Percentiles rank a stretch among this genome's conserved stretches.
These are phyloP conservation scores for Raffaelea ambrosiae DNA, from an alignment of 2,329 filamentous ascomycete genomes.

Conservation along the genomic window DNA sequence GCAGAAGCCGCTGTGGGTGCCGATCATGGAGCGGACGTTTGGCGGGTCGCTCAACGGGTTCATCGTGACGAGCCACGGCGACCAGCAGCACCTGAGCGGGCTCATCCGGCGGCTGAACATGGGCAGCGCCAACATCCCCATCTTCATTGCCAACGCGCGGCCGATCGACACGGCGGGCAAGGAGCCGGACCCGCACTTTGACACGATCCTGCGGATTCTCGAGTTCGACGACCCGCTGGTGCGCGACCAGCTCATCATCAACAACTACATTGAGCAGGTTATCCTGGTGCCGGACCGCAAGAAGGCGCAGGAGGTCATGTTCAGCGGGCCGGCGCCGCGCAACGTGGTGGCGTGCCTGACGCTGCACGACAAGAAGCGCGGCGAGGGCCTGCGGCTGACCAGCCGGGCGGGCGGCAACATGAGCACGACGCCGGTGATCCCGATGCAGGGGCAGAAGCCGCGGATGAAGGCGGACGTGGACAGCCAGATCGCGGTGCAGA, in stretches of 20 bases:
- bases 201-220: slow-evolving; percentile 73
- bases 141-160: slow-evolving; percentile 54
- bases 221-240: slow-evolving; percentile 75
- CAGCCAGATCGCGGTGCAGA: slow-evolving; percentile 50
- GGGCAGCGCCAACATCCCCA: slow-evolving; percentile 33
- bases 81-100: slow-evolving; percentile 58
- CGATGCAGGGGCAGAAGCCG: slow-evolving; percentile 42
- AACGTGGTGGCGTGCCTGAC: slow-evolving; percentile 70
- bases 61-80: slow-evolving; percentile 67
- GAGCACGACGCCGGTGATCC: slow-evolving; percentile 25
- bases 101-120: slow-evolving; percentile 53
- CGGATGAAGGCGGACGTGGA: slow-evolving; percentile 77
- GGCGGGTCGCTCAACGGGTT: slow-evolving; percentile 67
- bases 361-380: slow-evolving; percentile 51
- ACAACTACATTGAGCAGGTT: slow-evolving; percentile 72
- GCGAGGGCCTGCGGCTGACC: slow-evolving; percentile 52
- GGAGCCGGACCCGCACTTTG: slow-evolving; percentile 64
- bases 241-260: slow-evolving; percentile 75
- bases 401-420: slow-evolving; percentile 29
- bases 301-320: slow-evolving; percentile 63
- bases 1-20: slow-evolving; percentile 72
- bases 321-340: slow-evolving; percentile 46
- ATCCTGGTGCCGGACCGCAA: slow-evolving; percentile 63
- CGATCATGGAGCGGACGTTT: slow-evolving; percentile 69
- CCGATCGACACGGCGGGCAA: slow-evolving; percentile 52